Evolutionary conservation across 2,329 filamentous ascomycete species (phyloP).

Genomic region (Aspergillus novofumigatus): DNA sequence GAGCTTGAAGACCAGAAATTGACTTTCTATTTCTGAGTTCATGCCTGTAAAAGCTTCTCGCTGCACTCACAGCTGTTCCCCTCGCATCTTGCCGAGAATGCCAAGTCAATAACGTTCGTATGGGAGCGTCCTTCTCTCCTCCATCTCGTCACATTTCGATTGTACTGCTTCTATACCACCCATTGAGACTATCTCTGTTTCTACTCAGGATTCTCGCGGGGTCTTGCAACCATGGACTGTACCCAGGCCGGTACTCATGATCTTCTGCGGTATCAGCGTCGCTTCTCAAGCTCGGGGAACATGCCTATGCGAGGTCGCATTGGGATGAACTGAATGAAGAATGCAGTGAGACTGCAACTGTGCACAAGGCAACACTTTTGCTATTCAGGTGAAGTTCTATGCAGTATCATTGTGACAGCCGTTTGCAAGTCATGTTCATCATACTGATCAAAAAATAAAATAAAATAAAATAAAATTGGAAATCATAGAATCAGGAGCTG

Average conservation of each 20-base stretch:
- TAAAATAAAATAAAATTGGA: slow-evolving; percentile 10
- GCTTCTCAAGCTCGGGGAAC: background rate
- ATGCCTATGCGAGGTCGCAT: background rate
- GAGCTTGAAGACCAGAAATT: background rate
- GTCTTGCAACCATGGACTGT: background rate
- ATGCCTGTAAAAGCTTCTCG: background rate
- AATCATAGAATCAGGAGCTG: slow-evolving; percentile 22
- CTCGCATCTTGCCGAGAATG: background rate
- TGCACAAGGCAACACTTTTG: background rate
- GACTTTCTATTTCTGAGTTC: background rate
- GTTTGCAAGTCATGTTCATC: slow-evolving; percentile 11
- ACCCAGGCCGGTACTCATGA: background rate
- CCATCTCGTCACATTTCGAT: background rate
- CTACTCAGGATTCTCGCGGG: background rate
- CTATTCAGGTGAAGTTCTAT: slow-evolving; percentile 15
- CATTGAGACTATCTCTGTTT: background rate
- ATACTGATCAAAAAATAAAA: slow-evolving; percentile 7
- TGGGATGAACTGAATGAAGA: background rate
- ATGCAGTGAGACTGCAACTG: background rate
- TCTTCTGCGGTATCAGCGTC: too few relatives aligned
- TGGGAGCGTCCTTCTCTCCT: background rate
- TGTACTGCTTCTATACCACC: background rate
- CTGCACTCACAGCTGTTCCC: background rate
- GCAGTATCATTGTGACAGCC: slow-evolving; percentile 13
- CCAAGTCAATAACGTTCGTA: background rate